phyloP scores from a whole-genome alignment of 1,284 basidiomycete genomes.

The Lentinus polychrous region DNA sequence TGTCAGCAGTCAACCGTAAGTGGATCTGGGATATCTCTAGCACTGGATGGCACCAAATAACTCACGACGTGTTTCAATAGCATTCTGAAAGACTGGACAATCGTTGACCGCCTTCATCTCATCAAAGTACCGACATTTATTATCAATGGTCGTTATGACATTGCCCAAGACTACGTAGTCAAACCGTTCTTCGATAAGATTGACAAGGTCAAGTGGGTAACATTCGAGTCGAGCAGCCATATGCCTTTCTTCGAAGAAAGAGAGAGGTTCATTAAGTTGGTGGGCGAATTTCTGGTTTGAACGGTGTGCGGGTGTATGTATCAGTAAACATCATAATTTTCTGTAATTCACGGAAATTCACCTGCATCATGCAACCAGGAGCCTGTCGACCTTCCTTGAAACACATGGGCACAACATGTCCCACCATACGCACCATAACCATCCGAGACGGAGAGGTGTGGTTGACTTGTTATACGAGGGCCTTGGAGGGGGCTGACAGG shows the following conservation, averaged over 20 bases:
- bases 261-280: slow-evolving; percentile 19
- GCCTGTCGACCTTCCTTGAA: too few species aligned
- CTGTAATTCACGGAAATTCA: too few species aligned
- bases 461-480: too few species aligned
- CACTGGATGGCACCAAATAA: not conserved
- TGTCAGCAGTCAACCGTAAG: slow-evolving; percentile 16
- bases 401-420: too few species aligned
- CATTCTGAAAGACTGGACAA: slow-evolving; percentile 23
- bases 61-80: slow-evolving; percentile 1
- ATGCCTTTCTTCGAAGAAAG: slow-evolving; percentile 25
- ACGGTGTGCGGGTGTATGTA: too few species aligned
- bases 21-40: not conserved
- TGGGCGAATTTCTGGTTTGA: slow-evolving; percentile 10
- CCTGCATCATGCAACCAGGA: too few species aligned
- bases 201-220: slow-evolving; percentile 22
- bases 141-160: slow-evolving; percentile 24
- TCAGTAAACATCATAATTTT: too few species aligned
- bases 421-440: too few species aligned
- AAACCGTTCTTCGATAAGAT: slow-evolving; percentile 21
- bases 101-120: slow-evolving; percentile 19
- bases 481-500: too few species aligned
- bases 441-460: too few species aligned
- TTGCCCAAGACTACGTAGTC: slow-evolving; percentile 20
- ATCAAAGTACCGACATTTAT: slow-evolving; percentile 25
- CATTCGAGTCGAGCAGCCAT: slow-evolving; percentile 24